Evolutionary conservation across 495 filamentous ascomycete genomes (phyloP).

Genomic region (Aspergillus leporis): DNA sequence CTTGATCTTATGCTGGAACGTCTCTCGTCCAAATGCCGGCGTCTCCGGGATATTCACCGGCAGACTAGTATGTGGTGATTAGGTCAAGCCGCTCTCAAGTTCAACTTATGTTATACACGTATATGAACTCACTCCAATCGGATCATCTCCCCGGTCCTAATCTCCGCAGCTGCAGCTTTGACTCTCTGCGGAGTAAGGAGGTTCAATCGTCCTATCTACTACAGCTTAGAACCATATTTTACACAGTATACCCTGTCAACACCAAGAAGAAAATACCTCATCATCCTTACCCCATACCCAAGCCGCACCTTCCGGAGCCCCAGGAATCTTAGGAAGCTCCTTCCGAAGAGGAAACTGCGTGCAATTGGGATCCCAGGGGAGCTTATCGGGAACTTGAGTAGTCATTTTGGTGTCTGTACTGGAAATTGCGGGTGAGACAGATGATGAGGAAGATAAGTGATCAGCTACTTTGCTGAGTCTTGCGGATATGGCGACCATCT

Average conservation of each 20-base stretch:
- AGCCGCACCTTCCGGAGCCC: slow-evolving; percentile 50
- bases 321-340: slow-evolving; percentile 49
- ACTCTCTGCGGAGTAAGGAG: slow-evolving; percentile 58
- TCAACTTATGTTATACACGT: slow-evolving; percentile 12
- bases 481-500: slow-evolving; percentile 11
- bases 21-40: slow-evolving; percentile 52
- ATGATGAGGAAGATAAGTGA: not conserved
- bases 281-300: slow-evolving; percentile 69
- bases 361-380: slow-evolving; percentile 57
- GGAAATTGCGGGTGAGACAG: not conserved
- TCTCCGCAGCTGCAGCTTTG: slow-evolving; percentile 48
- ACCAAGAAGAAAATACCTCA: slow-evolving; percentile 32
- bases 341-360: slow-evolving; percentile 52
- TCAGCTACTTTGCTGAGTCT: slow-evolving; percentile 12
- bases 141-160: slow-evolving; percentile 55
- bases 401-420: slow-evolving; percentile 1
- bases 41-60: slow-evolving; percentile 53
- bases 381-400: slow-evolving; percentile 27
- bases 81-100: too few relatives aligned
- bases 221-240: not conserved
- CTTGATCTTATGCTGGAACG: slow-evolving; percentile 56
- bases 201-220: slow-evolving; percentile 55
- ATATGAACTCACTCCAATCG: slow-evolving; percentile 41
- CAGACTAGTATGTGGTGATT: slow-evolving; percentile 36
- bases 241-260: not conserved